These are phyloP conservation scores for Fusarium heterosporum DNA, from an alignment of 2,329 filamentous ascomycete genomes.

Conservation along the genomic window DNA sequence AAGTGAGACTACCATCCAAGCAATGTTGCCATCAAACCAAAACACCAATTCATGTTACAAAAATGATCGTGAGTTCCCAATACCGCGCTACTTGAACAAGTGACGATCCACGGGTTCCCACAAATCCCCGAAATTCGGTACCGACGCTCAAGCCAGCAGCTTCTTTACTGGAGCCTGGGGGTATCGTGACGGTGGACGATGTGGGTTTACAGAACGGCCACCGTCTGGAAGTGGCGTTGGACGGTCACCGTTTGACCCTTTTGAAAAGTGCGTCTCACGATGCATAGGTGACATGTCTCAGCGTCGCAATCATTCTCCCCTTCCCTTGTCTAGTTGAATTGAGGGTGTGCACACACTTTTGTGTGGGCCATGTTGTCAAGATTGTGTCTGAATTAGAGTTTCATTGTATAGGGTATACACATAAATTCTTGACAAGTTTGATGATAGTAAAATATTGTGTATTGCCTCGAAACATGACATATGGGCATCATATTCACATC, in stretches of 20 bases:
- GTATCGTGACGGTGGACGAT: slow-evolving; percentile 30
- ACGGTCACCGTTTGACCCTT: slow-evolving; percentile 34
- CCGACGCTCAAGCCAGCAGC: slow-evolving; percentile 30
- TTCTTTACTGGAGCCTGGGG: slow-evolving; percentile 17
- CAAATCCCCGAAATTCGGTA: slow-evolving; percentile 20
- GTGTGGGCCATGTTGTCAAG: slow-evolving; percentile 16
- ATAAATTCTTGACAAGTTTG: not conserved
- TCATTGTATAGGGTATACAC: slow-evolving; percentile 2
- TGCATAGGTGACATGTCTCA: slow-evolving; percentile 12
- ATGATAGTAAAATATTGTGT: not conserved
- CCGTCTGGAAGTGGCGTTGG: slow-evolving; percentile 25
- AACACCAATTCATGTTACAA: not conserved
- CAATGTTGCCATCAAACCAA: not conserved
- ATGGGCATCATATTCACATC: not conserved
- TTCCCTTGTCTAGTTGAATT: not conserved
- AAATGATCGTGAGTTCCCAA: slow-evolving; percentile 9
- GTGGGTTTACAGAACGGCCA: slow-evolving; percentile 35
- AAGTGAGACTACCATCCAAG: not conserved
- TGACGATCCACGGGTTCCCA: slow-evolving; percentile 21
- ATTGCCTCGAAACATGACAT: not conserved
- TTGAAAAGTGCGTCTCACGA: slow-evolving; percentile 24
- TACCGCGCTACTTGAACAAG: not conserved
- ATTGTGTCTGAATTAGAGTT: slow-evolving; percentile 10
- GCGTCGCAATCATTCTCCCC: slow-evolving; percentile 15
- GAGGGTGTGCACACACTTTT: slow-evolving; percentile 17